Evolutionary conservation across 129 eudicot genomes (phyloP).

Genomic region (Escallonia herrerae): DNA sequence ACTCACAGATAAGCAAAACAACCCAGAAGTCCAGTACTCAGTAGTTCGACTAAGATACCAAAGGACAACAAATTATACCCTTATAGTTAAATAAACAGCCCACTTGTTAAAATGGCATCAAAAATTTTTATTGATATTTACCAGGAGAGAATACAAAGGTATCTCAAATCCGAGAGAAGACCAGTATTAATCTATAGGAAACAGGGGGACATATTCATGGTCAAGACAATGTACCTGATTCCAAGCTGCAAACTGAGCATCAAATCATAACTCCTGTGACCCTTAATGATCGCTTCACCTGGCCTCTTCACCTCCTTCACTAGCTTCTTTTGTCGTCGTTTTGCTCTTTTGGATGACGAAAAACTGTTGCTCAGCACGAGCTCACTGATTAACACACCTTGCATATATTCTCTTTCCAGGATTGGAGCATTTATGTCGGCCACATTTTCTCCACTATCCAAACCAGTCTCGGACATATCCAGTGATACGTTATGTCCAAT

Average conservation of each 20-base stretch:
- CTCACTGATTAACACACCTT: conserved; percentile 91
- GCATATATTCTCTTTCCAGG: conserved; percentile 94
- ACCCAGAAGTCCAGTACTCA: no score
- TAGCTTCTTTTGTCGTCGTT: conserved; percentile 60
- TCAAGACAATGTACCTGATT: conserved; percentile 46
- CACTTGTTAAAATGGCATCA: no score
- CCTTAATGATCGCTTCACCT: conserved; percentile 80
- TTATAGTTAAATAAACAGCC: no score
- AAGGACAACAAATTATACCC: no score
- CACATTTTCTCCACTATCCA: conserved; percentile 36
- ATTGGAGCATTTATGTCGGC: conserved; percentile 47
- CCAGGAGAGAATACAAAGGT: no score
- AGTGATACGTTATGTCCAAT: conserved; percentile 52
- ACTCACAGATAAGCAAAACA: no score
- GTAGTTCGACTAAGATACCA: no score
- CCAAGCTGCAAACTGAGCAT: conserved; percentile 99
- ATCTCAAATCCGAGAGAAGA: no score
- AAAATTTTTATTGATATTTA: no score
- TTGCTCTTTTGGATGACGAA: conserved; percentile 55
- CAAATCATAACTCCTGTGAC: conserved; percentile 89
- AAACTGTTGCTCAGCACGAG: conserved; percentile 52
- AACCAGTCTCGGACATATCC: conserved; percentile 36
- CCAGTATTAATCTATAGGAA: no score
- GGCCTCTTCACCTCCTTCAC: conserved; percentile 71
- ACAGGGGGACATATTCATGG: not conserved